Conservation (phyloP, 371 early-diverging fungal genomes). For the Apophysomyces sp. region DNA sequence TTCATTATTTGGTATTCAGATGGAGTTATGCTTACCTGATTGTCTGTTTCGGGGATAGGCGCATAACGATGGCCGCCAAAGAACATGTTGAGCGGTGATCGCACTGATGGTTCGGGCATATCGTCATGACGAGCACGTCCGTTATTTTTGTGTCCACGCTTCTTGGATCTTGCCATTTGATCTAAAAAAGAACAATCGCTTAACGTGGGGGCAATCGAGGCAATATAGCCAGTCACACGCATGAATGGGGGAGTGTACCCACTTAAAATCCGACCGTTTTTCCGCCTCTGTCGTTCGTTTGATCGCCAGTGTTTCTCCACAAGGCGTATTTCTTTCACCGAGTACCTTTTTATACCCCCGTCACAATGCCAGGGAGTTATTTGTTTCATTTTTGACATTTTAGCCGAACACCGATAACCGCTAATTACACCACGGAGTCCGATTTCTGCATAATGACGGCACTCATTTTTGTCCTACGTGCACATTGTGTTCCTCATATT, state of each 20-base stretch:
- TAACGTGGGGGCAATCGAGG: not conserved
- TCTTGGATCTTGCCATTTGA: slow-evolving; percentile 3
- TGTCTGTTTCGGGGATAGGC: not conserved
- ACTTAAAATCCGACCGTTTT: too few relatives aligned
- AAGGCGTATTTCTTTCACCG: too few relatives aligned
- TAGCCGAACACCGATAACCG: too few relatives aligned
- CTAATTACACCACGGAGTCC: too few relatives aligned
- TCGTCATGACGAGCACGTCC: not conserved
- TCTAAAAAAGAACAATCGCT: not conserved
- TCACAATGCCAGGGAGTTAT: too few relatives aligned
- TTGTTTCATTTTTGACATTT: too few relatives aligned
- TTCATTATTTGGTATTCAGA: not conserved
- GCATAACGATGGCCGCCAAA: slow-evolving; percentile 1
- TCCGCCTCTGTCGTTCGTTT: too few relatives aligned
- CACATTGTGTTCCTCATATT: too few relatives aligned
- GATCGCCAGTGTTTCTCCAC: too few relatives aligned
- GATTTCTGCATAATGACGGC: too few relatives aligned
- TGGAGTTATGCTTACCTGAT: not conserved
- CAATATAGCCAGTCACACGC: slow-evolving; percentile 2
- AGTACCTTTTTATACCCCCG: too few relatives aligned
- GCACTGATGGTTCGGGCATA: not conserved
- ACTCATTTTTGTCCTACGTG: too few relatives aligned
- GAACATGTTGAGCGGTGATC: slow-evolving; percentile 2
- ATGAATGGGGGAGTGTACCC: not conserved
- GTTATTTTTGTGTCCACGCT: not conserved